Conservation (phyloP, 768 basidiomycete species). For the Phylloporus sp. region DNA sequence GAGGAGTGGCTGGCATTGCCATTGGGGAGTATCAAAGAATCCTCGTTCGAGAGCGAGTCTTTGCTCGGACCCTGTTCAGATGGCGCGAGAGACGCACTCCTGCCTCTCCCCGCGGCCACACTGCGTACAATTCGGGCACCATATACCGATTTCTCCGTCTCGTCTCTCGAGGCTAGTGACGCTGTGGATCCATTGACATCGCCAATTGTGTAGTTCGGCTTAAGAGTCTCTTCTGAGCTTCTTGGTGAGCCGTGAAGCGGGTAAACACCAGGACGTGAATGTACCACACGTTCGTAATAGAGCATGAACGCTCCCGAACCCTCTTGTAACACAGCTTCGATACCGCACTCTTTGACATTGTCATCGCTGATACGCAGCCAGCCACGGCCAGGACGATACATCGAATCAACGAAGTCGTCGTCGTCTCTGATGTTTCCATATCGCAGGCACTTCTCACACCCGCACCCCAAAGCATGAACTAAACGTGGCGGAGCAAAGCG, state of each 20-base stretch:
- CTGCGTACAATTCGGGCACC: slow-evolving; percentile 55
- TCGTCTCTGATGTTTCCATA: slow-evolving; percentile 59
- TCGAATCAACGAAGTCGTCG: slow-evolving; percentile 35
- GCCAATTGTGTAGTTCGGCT: slow-evolving; percentile 38
- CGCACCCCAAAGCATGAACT: slow-evolving; percentile 42
- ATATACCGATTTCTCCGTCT: slow-evolving; percentile 22
- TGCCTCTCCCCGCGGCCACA: slow-evolving; percentile 45
- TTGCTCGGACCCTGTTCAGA: slow-evolving; percentile 27
- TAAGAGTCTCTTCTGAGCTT: slow-evolving; percentile 66
- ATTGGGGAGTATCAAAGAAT: slow-evolving; percentile 18
- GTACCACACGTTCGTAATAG: slow-evolving; percentile 79
- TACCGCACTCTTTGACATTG: slow-evolving; percentile 67
- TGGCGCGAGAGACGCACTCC: slow-evolving; percentile 35
- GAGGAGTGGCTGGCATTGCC: slow-evolving; percentile 21
- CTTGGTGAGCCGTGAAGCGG: slow-evolving; percentile 35
- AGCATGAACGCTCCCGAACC: slow-evolving; percentile 84
- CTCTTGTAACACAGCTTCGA: slow-evolving; percentile 71
- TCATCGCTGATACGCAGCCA: slow-evolving; percentile 93
- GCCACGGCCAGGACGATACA: slow-evolving; percentile 48
- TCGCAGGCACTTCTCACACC: slow-evolving; percentile 42
- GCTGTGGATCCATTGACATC: slow-evolving; percentile 46
- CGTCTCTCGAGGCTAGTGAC: slow-evolving; percentile 36
- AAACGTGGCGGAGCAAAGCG: slow-evolving; percentile 40
- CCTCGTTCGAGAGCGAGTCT: slow-evolving; percentile 9
- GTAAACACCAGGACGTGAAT: slow-evolving; percentile 33